Evolutionary conservation across 768 basidiomycete species (phyloP).

Genomic region (Termitomyces sp.): DNA sequence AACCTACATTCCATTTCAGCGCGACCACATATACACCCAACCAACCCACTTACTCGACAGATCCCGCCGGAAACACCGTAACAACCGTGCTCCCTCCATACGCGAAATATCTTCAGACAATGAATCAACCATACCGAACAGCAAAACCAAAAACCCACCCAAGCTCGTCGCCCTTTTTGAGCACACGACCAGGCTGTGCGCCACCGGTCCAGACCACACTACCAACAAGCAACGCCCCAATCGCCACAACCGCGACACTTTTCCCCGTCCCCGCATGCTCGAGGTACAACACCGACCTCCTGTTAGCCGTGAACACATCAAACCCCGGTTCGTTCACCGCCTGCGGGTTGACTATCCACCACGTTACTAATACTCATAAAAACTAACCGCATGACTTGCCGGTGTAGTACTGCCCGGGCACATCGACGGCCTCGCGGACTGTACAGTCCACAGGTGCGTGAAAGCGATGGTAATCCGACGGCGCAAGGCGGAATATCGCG

Average conservation of each 20-base stretch:
- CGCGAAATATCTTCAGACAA: constrained; percentile 41
- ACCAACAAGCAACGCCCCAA: constrained; percentile 81
- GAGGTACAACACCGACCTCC: constrained; percentile 49
- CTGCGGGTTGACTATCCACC: constrained; percentile 60
- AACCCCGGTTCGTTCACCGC: constrained; percentile 64
- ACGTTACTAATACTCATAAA: not conserved
- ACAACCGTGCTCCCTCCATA: constrained; percentile 79
- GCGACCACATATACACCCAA: not conserved
- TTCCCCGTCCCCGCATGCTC: constrained; percentile 38
- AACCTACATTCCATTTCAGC: constrained; percentile 27
- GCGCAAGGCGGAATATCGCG: constrained; percentile 73
- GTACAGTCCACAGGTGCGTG: constrained; percentile 62
- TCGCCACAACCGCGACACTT: constrained; percentile 62
- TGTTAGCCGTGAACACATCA: constrained; percentile 63
- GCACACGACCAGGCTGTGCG: constrained; percentile 29
- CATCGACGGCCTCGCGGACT: constrained; percentile 36
- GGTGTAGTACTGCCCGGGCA: constrained; percentile 58
- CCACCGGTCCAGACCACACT: constrained; percentile 62
- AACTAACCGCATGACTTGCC: constrained; percentile 26
- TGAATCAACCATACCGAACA: not conserved
- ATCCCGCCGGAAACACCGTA: constrained; percentile 48
- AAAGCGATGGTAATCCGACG: constrained; percentile 79
- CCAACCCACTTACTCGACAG: constrained; percentile 31
- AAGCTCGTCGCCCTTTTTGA: constrained; percentile 63
- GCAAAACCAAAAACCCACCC: constrained; percentile 25